Percentiles rank a stretch among this genome's conserved stretches.
phyloP scores from a whole-genome alignment of 352 stramenopile genomes.

The Poterioochromonas sp. region DNA sequence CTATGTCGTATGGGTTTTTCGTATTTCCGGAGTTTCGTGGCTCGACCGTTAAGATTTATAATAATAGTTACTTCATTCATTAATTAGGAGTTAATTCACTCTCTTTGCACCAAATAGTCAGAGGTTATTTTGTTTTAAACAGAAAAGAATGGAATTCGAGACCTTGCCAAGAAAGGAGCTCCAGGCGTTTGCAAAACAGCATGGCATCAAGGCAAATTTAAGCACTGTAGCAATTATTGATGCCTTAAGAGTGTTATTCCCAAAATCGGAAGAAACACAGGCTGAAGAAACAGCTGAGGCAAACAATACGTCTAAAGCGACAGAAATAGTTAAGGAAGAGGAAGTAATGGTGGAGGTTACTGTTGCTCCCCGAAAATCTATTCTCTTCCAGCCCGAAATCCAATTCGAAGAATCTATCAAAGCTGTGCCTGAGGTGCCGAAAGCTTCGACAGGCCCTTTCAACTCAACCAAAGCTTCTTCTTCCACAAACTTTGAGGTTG shows the following conservation, averaged over 20 bases:
- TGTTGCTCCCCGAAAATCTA: too few relatives aligned
- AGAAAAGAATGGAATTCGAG: constrained; percentile 1
- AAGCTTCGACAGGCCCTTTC: too few relatives aligned
- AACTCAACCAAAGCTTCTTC: too few relatives aligned
- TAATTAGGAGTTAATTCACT: too few relatives aligned
- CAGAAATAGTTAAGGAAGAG: background rate
- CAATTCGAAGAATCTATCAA: background rate
- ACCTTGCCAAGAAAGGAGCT: constrained; percentile 20
- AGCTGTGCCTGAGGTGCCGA: background rate
- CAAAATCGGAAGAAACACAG: background rate
- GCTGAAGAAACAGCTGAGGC: background rate
- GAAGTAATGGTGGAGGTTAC: too few relatives aligned
- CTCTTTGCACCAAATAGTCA: too few relatives aligned
- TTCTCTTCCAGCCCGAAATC: background rate
- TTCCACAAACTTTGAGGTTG: too few relatives aligned
- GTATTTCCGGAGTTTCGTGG: too few relatives aligned
- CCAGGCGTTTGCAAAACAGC: constrained; percentile 3
- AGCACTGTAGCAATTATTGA: background rate
- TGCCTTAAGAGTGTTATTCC: background rate
- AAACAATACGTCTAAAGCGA: background rate
- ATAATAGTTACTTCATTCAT: too few relatives aligned
- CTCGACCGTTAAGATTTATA: too few relatives aligned
- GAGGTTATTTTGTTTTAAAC: too few relatives aligned
- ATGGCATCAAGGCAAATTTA: constrained; percentile 18
- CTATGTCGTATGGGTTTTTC: too few relatives aligned